Evolutionary conservation across 257 asterid species (phyloP).

Genomic region (Fraxinus anomala): DNA sequence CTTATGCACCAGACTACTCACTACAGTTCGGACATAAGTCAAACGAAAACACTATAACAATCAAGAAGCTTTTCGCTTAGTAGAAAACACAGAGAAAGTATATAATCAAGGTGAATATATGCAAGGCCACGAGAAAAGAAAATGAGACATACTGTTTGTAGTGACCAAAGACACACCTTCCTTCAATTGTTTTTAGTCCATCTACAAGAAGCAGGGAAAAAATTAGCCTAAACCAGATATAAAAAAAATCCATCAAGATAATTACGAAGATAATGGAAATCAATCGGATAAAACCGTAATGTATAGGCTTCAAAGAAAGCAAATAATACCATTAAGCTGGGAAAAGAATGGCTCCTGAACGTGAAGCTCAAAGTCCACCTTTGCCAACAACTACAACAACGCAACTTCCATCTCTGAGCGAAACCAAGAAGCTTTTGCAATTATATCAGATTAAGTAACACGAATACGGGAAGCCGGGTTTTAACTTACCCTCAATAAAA

Average conservation of each 20-base stretch:
- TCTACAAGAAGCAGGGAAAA: slow-evolving; percentile 39
- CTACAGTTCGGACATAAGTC: neutral
- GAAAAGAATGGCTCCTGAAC: slow-evolving; percentile 91
- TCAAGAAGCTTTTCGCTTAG: neutral
- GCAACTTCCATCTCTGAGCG: slow-evolving; percentile 11
- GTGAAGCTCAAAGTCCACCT: slow-evolving; percentile 76
- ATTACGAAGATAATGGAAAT: neutral
- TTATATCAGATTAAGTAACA: slow-evolving; percentile 4
- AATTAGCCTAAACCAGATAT: neutral
- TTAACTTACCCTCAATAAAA: slow-evolving; percentile 50
- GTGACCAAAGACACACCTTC: slow-evolving; percentile 80
- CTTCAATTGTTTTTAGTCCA: slow-evolving; percentile 81
- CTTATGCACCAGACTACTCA: neutral
- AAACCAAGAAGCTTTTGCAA: slow-evolving; percentile 21
- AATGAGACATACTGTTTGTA: slow-evolving; percentile 52
- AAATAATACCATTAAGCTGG: slow-evolving; percentile 59
- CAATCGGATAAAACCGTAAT: neutral
- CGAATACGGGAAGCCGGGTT: neutral
- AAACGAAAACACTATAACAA: neutral
- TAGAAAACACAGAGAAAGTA: neutral
- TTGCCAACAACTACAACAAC: slow-evolving; percentile 53
- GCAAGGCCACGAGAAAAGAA: neutral
- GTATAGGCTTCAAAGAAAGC: slow-evolving; percentile 12
- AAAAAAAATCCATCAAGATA: neutral
- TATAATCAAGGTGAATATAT: neutral